Percentiles rank a stretch among this genome's conserved stretches.
phyloP scores from a whole-genome alignment of 2,329 filamentous ascomycete genomes.

The Diatrype stigma region DNA sequence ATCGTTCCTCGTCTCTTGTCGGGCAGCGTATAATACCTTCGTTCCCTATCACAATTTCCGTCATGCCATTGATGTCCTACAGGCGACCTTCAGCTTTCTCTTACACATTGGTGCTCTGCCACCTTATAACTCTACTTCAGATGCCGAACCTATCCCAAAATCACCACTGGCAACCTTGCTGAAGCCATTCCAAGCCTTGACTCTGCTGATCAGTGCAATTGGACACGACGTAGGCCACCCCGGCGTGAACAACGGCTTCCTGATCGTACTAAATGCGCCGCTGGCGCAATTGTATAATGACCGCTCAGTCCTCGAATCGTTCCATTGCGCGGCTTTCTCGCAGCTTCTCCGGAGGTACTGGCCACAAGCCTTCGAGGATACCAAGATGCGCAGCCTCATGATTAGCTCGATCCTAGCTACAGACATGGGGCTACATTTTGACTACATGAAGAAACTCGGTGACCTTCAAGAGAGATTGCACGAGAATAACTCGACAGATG shows the following conservation, averaged over 20 bases:
- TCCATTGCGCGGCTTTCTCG: slow-evolving; percentile 94
- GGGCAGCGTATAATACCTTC: slow-evolving; percentile 92
- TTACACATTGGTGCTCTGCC: slow-evolving; percentile 74
- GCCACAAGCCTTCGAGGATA: slow-evolving; percentile 76
- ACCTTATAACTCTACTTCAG: slow-evolving; percentile 45
- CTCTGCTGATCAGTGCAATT: slow-evolving; percentile 89
- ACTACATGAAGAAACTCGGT: slow-evolving; percentile 89
- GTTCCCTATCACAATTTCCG: slow-evolving; percentile 98
- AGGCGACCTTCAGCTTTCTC: slow-evolving; percentile 88
- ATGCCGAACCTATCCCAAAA: slow-evolving; percentile 33
- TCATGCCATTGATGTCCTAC: slow-evolving; percentile 92
- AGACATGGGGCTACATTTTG: slow-evolving; percentile 95
- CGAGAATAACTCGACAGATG: slow-evolving; percentile 60
- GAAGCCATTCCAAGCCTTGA: slow-evolving; percentile 82
- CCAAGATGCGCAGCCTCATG: slow-evolving; percentile 80
- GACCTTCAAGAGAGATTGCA: slow-evolving; percentile 74
- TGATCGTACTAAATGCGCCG: slow-evolving; percentile 86
- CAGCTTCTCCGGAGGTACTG: slow-evolving; percentile 92
- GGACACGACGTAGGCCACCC: slow-evolving; percentile 97
- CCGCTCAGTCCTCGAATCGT: slow-evolving; percentile 91
- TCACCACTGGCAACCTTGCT: slow-evolving; percentile 71
- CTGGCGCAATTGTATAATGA: slow-evolving; percentile 96
- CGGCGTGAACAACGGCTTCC: slow-evolving; percentile 95
- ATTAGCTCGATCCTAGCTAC: slow-evolving; percentile 97
- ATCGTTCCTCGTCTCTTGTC: slow-evolving; percentile 81